A percentile compares a stretch with the other conserved stretches of the same genome.
These are phyloP conservation scores for Amaranthus hypochondriacus DNA, from an alignment of 148 eudicot species.

Conservation along the genomic window DNA sequence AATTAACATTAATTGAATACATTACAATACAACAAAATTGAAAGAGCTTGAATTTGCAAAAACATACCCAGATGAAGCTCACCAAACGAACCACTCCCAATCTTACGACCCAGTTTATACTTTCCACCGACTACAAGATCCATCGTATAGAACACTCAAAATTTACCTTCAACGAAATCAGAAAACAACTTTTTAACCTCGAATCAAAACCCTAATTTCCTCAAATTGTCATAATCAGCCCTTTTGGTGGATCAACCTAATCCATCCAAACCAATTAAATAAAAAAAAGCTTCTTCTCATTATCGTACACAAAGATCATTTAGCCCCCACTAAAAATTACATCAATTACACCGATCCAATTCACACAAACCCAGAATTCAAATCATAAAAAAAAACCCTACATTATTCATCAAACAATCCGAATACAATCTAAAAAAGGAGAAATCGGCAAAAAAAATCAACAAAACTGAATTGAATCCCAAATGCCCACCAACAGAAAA, in stretches of 20 bases:
- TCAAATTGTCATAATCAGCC: not conserved
- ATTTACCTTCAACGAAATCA: not conserved
- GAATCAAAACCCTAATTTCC: not conserved
- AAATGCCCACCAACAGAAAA: not conserved
- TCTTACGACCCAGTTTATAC: constrained; percentile 44
- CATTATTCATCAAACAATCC: constrained; percentile 5
- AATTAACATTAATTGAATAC: not conserved
- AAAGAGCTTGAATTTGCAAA: not conserved
- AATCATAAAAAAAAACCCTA: constrained; percentile 9
- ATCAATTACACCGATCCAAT: constrained; percentile 5
- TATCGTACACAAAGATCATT: not conserved
- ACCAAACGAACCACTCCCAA: constrained; percentile 67
- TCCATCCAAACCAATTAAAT: constrained; percentile 2
- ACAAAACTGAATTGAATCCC: not conserved
- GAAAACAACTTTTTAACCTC: not conserved
- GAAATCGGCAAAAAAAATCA: not conserved
- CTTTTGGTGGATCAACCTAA: constrained; percentile 14
- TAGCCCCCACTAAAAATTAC: not conserved
- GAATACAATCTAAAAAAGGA: not conserved
- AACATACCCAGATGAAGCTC: constrained; percentile 47
- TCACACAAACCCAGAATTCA: not conserved
- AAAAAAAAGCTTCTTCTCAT: not conserved
- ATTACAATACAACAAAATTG: not conserved
- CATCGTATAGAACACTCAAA: constrained; percentile 19
- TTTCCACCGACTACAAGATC: constrained; percentile 48